Evolutionary conservation across 768 basidiomycete species (phyloP), one percentile per base, ranked within the genome.

Genomic region (Floccularia luteovirens): DNA sequence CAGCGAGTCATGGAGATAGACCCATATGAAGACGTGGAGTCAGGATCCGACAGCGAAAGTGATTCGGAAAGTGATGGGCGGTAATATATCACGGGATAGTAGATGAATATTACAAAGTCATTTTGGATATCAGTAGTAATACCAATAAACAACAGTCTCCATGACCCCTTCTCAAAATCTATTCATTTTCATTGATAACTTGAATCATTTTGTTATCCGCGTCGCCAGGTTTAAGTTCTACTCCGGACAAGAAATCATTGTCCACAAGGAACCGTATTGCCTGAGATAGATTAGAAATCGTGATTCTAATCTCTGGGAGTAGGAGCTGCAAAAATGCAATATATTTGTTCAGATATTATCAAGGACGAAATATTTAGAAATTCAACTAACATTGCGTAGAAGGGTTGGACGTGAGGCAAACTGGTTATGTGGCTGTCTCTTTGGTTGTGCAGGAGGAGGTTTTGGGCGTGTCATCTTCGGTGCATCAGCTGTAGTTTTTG

Each of bases 211-310:
- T 69, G 28, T 73, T 62, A 32, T 74, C 65, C 3, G 82, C 82
- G 56, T 90, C 77, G 0, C 93, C 93, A 12, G 87, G 83, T 32
- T 69, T 74, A 20, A 84, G 58, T 58, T 96, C 93, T 1, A 94
- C 89, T 22, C 74, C 75, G 32, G 70, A 65, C 24, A 97, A 62
- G 60, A 93, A 90, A 53, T 91, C 81, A 47, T 97, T 96, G 45
- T 87, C 85, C 1, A 89, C 90, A 13, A 94, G 59, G 59, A 96
- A 97, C 22, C 74, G 79, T 47, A 96, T 88, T 3, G 88, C 90
- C 57, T 97, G 93, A 0, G 91, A 91, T 3, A 97, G 69, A 58
- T 92, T 92, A 1, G 90, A 93, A 3, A 92, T 73, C 0, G 92
- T 93, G 47, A 87, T 70, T 21, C 83, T 77, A 27, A 94, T 91